These are phyloP conservation scores for Tubosaeta brunneosetosa DNA, from an alignment of 768 basidiomycete genomes.

Conservation along the genomic window DNA sequence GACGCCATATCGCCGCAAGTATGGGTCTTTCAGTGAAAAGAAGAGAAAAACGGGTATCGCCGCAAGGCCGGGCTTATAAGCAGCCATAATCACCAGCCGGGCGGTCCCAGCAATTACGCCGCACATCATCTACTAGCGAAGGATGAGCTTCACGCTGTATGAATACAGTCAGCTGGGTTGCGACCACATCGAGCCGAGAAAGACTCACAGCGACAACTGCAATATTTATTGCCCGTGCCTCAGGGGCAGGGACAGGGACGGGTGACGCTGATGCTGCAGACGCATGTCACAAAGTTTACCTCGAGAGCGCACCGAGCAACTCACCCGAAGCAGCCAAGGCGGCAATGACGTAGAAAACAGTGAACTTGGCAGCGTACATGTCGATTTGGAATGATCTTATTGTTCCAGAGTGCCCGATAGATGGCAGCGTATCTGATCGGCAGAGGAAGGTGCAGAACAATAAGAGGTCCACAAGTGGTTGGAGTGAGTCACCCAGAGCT, in stretches of 20 bases:
- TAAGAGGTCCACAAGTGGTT: conserved; percentile 23
- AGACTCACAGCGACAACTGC: conserved; percentile 19
- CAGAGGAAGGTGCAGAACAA: conserved; percentile 23
- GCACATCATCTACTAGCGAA: conserved; percentile 14
- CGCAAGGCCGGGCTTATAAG: background rate
- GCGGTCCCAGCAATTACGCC: conserved; percentile 7
- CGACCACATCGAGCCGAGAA: too few species aligned
- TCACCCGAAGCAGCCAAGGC: conserved; percentile 23
- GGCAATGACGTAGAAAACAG: conserved; percentile 28
- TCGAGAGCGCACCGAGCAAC: background rate
- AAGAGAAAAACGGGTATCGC: background rate
- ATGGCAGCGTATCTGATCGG: background rate
- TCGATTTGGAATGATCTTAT: conserved; percentile 22
- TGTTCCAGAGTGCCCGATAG: conserved; percentile 17
- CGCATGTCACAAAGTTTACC: background rate
- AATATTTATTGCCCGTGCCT: background rate
- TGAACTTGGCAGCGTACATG: conserved; percentile 26
- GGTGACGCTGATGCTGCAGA: conserved; percentile 29
- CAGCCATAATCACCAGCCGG: background rate
- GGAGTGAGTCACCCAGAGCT: conserved; percentile 12
- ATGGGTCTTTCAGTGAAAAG: background rate
- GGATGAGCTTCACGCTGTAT: conserved; percentile 11
- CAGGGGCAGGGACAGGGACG: conserved; percentile 16
- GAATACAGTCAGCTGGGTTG: background rate
- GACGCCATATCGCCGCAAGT: conserved; percentile 2